Conservation (phyloP, 768 basidiomycete genomes). For the button mushroom (Agaricus bisporus) region DNA sequence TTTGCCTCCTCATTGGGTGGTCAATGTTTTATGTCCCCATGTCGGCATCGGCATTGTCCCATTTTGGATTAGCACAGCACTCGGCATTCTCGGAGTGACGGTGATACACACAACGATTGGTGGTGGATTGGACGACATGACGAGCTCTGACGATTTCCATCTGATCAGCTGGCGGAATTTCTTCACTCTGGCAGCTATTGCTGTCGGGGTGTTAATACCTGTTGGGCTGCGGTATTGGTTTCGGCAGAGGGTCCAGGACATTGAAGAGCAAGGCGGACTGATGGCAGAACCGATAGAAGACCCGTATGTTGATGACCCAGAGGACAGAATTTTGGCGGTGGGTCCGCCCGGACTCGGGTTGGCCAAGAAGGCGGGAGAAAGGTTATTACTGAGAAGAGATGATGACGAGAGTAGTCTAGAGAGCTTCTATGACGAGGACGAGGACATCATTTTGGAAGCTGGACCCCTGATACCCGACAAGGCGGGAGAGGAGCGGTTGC, state of each 20-base stretch:
- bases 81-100: constrained; percentile 85
- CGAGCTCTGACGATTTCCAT: constrained; percentile 87
- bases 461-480: constrained; percentile 36
- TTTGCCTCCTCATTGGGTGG: constrained; percentile 94
- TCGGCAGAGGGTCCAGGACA: constrained; percentile 49
- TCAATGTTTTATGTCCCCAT: constrained; percentile 90
- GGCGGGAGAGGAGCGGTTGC: not conserved
- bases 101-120: constrained; percentile 97
- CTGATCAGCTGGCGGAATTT: constrained; percentile 91
- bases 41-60: constrained; percentile 79
- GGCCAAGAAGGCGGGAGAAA: constrained; percentile 31
- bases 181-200: constrained; percentile 76
- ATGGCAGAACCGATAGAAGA: constrained; percentile 21
- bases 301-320: constrained; percentile 20
- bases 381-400: constrained; percentile 27
- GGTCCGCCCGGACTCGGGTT: constrained; percentile 43
- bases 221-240: constrained; percentile 86
- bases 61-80: constrained; percentile 87
- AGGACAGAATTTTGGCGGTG: constrained; percentile 48
- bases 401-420: constrained; percentile 12
- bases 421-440: constrained; percentile 38
- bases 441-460: constrained; percentile 69
- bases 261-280: constrained; percentile 26
- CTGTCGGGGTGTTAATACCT: constrained; percentile 89
- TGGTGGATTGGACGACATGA: constrained; percentile 92